Evolutionary conservation across 495 filamentous ascomycete species (phyloP).

Genomic region (Penicillium alfredii): DNA sequence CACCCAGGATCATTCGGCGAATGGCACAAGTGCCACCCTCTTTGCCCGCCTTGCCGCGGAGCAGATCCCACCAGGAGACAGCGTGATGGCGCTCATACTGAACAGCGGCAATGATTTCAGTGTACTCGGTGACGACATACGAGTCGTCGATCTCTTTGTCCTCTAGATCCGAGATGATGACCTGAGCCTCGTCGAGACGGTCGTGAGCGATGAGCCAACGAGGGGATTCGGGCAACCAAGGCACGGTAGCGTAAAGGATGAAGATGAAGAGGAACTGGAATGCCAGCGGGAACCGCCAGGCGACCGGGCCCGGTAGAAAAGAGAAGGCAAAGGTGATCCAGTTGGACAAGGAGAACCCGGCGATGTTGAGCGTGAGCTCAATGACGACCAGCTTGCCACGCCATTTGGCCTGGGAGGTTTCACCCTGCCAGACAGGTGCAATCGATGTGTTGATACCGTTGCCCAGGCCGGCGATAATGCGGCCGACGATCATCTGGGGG

Average conservation of each 20-base stretch:
- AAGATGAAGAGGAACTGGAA: conserved; percentile 46
- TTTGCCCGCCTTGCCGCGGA: conserved; percentile 27
- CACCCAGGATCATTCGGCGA: conserved; percentile 36
- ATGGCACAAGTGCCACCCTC: conserved; percentile 26
- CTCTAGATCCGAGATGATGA: conserved; percentile 42
- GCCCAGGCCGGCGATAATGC: conserved; percentile 19
- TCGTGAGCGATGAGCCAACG: conserved; percentile 40
- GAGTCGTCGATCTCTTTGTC: conserved; percentile 33
- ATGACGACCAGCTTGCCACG: conserved; percentile 52
- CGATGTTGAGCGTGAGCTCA: conserved; percentile 51
- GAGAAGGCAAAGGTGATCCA: conserved; percentile 13
- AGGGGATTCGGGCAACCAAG: conserved; percentile 44
- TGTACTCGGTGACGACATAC: conserved; percentile 30
- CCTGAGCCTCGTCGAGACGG: conserved; percentile 32
- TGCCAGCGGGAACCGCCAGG: conserved; percentile 43
- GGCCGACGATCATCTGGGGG: conserved; percentile 53
- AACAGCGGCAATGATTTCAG: conserved; percentile 29
- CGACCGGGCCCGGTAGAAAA: conserved; percentile 37
- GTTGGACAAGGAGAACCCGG: conserved; percentile 21
- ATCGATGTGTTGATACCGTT: conserved; percentile 24
- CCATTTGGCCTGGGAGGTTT: conserved; percentile 49
- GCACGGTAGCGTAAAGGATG: conserved; percentile 35
- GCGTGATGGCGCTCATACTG: conserved; percentile 38
- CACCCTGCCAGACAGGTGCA: conserved; percentile 54
- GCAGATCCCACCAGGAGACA: conserved; percentile 34